phyloP scores from a whole-genome alignment of 2,329 filamentous ascomycete species.

The Beauveria sp. region DNA sequence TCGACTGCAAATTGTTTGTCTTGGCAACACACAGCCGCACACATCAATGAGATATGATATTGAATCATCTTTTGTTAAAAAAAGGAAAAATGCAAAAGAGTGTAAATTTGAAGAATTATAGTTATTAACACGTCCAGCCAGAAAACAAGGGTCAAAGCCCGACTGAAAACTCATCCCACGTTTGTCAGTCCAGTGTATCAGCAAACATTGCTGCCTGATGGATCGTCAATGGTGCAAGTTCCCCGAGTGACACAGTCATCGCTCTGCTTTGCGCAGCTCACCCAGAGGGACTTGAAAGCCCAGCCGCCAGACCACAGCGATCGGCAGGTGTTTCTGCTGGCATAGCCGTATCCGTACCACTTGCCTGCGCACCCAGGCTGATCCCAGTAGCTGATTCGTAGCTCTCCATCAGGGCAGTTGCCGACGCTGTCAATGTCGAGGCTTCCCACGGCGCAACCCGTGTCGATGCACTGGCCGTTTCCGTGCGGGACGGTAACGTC shows the following conservation, averaged over 20 bases:
- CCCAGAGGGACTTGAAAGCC: background rate
- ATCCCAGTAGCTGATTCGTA: constrained; percentile 7
- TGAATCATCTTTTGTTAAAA: too few species aligned
- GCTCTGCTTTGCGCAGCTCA: constrained; percentile 4
- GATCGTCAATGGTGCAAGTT: background rate
- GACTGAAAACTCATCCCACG: too few species aligned
- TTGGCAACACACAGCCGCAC: too few species aligned
- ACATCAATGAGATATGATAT: too few species aligned
- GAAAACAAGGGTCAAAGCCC: too few species aligned
- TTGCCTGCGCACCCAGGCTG: background rate
- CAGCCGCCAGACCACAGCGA: background rate
- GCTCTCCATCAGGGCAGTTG: background rate
- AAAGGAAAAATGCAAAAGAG: too few species aligned
- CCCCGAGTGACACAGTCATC: constrained; percentile 4
- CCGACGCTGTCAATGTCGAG: background rate
- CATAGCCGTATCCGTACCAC: constrained; percentile 5
- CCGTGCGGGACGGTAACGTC: background rate
- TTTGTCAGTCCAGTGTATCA: too few species aligned
- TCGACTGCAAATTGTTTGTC: too few species aligned
- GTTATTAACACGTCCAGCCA: too few species aligned
- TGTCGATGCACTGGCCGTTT: background rate
- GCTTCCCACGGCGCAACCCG: background rate
- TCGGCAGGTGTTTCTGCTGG: background rate
- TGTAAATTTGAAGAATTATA: too few species aligned
- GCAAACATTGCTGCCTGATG: too few species aligned